phyloP scores from a whole-genome alignment of 2,329 filamentous ascomycete species.

The Aspergillus fischeri region DNA sequence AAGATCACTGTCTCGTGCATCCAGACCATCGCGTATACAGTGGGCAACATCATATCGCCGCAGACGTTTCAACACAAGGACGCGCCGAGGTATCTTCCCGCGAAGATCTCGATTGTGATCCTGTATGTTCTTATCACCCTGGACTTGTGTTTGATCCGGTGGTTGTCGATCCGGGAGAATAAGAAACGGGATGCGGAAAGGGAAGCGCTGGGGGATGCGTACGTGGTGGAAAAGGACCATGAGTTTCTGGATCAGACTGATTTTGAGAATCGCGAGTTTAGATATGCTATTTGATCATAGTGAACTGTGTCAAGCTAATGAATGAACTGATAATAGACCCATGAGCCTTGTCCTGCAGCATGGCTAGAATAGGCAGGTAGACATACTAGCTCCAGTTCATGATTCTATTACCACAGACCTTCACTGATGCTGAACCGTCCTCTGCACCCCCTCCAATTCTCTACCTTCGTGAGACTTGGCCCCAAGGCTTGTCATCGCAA shows the following conservation, averaged over 20 bases:
- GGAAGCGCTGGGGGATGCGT: slow-evolving; percentile 17
- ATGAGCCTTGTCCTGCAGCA: neutral
- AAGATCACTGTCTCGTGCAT: slow-evolving; percentile 34
- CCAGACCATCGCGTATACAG: slow-evolving; percentile 33
- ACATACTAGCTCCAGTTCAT: no score
- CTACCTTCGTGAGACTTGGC: no score
- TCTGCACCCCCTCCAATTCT: no score
- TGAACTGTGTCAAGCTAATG: neutral
- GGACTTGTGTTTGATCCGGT: slow-evolving; percentile 28
- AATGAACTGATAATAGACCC: neutral
- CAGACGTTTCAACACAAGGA: slow-evolving; percentile 40
- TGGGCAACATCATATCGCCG: slow-evolving; percentile 43
- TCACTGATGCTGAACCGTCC: no score
- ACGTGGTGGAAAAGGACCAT: slow-evolving; percentile 28
- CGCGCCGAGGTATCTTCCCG: slow-evolving; percentile 26
- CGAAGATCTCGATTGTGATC: slow-evolving; percentile 27
- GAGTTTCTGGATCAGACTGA: slow-evolving; percentile 29
- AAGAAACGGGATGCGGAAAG: slow-evolving; percentile 24
- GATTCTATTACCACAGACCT: no score
- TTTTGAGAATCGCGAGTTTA: slow-evolving; percentile 22
- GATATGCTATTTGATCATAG: slow-evolving; percentile 16
- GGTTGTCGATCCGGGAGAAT: slow-evolving; percentile 26
- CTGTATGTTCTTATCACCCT: slow-evolving; percentile 25
- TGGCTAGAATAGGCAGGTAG: neutral
- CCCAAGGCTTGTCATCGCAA: no score